phyloP scores from a whole-genome alignment of 2,329 filamentous ascomycete species.

The Scedosporium boydii region DNA sequence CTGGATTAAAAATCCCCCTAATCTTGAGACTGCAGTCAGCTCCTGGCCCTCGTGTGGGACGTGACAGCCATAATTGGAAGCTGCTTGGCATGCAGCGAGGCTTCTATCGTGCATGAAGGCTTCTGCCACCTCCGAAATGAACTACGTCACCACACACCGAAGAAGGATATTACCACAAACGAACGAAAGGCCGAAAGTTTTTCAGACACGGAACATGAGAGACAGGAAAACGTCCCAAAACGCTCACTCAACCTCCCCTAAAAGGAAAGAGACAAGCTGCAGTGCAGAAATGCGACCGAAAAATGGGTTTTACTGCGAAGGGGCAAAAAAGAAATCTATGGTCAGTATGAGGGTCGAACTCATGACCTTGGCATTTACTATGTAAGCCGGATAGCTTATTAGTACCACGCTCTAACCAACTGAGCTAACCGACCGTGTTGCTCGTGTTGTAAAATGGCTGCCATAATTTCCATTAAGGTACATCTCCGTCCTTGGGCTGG shows the following conservation, averaged over 20 bases:
- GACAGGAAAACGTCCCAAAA: background rate
- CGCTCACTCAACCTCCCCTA: background rate
- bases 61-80: too few relatives aligned
- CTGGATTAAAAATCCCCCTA: too few relatives aligned
- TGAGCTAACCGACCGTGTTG: conserved; percentile 1
- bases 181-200: too few relatives aligned
- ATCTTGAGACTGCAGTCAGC: too few relatives aligned
- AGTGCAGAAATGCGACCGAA: too few relatives aligned
- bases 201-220: background rate
- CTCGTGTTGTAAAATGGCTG: background rate
- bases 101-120: too few relatives aligned
- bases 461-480: background rate
- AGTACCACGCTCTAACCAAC: conserved; percentile 2
- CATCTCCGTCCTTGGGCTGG: too few relatives aligned
- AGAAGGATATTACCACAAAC: too few relatives aligned
- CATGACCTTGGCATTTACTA: conserved; percentile 2
- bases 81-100: too few relatives aligned
- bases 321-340: background rate
- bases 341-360: conserved; percentile 2
- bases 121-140: too few relatives aligned
- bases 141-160: too few relatives aligned
- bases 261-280: background rate
- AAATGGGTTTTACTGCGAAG: background rate
- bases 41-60: too few relatives aligned
- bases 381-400: background rate